Conservation (phyloP, 768 basidiomycete species). For the Mycena leptocephala region DNA sequence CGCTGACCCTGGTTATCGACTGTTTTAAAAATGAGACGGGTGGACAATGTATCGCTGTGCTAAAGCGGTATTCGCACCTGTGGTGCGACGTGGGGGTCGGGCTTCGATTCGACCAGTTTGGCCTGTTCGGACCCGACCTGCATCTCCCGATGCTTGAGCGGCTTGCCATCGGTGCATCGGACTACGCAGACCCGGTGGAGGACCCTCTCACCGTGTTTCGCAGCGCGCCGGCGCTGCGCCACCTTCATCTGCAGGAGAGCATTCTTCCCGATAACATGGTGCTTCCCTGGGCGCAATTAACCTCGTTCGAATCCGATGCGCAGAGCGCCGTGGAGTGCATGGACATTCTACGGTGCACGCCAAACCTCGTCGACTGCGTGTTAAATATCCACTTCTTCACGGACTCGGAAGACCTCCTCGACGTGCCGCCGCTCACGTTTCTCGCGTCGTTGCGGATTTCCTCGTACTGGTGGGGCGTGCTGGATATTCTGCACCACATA, state of each 20-base stretch:
- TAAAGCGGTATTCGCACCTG: not conserved
- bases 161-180: not conserved
- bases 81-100: not conserved
- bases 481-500: not conserved
- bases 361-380: not conserved
- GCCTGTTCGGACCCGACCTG: not conserved
- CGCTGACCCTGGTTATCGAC: not conserved
- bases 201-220: not conserved
- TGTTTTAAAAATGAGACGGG: not conserved
- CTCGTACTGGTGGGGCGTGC: not conserved
- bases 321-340: not conserved
- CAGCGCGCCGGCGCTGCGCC: not conserved
- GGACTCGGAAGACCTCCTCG: not conserved
- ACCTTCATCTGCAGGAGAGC: not conserved
- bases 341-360: not conserved
- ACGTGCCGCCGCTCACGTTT: not conserved
- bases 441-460: not conserved
- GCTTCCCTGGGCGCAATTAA: constrained; percentile 1
- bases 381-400: not conserved
- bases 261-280: not conserved
- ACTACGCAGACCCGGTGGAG: not conserved
- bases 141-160: not conserved
- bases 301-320: not conserved
- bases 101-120: not conserved
- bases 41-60: not conserved